Percentiles rank a stretch among this genome's conserved stretches.
phyloP scores from a whole-genome alignment of 495 filamentous ascomycete genomes.

The Penicillium samsonianum region DNA sequence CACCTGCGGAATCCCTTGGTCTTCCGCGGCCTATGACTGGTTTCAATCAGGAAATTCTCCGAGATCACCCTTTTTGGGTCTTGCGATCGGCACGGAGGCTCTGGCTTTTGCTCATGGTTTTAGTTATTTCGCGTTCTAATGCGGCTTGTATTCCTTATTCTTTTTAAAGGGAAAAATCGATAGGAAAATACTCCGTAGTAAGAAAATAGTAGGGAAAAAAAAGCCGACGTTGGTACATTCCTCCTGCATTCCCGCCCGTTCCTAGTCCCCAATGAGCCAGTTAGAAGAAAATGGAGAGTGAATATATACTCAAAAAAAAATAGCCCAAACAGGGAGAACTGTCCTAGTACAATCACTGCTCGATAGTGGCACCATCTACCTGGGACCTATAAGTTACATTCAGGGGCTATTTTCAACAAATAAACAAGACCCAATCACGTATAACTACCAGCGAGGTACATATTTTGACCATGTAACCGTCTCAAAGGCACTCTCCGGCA shows the following conservation, averaged over 20 bases:
- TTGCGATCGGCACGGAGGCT: conserved; percentile 9
- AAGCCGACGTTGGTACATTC: neutral
- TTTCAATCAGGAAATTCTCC: conserved; percentile 25
- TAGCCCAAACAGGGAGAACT: too few relatives aligned
- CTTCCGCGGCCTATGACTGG: conserved; percentile 4
- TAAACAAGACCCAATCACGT: too few relatives aligned
- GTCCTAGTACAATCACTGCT: too few relatives aligned
- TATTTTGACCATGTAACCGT: conserved; percentile 30
- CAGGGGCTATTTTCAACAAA: too few relatives aligned
- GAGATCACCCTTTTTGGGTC: conserved; percentile 21
- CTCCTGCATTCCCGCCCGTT: neutral
- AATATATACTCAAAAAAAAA: too few relatives aligned
- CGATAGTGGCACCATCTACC: too few relatives aligned
- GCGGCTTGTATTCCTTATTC: neutral
- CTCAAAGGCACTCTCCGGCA: conserved; percentile 32
- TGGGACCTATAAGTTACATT: too few relatives aligned
- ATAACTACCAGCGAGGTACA: conserved; percentile 15
- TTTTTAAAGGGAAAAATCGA: neutral
- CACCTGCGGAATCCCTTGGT: conserved; percentile 1
- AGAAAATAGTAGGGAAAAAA: neutral
- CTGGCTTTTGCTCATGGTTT: neutral
- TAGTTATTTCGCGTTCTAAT: neutral
- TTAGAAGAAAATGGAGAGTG: too few relatives aligned
- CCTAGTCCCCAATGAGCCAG: too few relatives aligned
- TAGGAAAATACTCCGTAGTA: neutral